Conservation (phyloP, 2,329 filamentous ascomycete species). For the Fonsecaea pugnacius region DNA sequence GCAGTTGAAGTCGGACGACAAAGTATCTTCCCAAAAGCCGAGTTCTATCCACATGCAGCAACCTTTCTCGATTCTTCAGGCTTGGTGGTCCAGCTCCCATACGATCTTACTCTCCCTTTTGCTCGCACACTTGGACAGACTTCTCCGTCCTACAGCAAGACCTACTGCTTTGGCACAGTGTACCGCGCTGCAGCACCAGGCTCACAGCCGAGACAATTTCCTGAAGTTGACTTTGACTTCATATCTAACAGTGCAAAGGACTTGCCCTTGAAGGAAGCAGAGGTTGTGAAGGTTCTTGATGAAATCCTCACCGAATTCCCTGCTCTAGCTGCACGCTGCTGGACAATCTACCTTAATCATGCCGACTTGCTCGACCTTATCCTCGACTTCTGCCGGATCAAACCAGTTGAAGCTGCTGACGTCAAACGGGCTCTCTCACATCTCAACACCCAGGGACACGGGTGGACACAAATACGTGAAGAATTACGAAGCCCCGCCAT, state of each 20-base stretch:
- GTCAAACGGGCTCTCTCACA: slow-evolving; percentile 85
- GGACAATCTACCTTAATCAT: slow-evolving; percentile 92
- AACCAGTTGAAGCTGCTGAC: slow-evolving; percentile 66
- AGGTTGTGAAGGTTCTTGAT: slow-evolving; percentile 91
- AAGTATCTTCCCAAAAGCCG: slow-evolving; percentile 78
- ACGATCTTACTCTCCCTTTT: slow-evolving; percentile 86
- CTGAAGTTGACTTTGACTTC: slow-evolving; percentile 95
- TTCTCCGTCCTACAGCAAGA: slow-evolving; percentile 68
- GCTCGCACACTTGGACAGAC: slow-evolving; percentile 81
- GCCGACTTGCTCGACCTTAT: slow-evolving; percentile 82
- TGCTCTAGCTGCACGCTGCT: slow-evolving; percentile 68
- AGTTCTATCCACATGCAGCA: slow-evolving; percentile 74
- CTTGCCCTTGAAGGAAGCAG: slow-evolving; percentile 85
- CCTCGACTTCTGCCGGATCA: slow-evolving; percentile 87
- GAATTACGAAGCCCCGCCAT: slow-evolving; percentile 48
- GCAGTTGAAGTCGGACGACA: slow-evolving; percentile 79
- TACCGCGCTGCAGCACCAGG: slow-evolving; percentile 73
- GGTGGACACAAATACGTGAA: slow-evolving; percentile 29
- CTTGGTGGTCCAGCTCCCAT: slow-evolving; percentile 84
- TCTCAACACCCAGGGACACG: slow-evolving; percentile 66
- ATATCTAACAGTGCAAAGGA: slow-evolving; percentile 82
- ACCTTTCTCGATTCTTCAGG: slow-evolving; percentile 81
- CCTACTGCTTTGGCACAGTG: slow-evolving; percentile 82
- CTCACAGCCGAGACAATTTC: slow-evolving; percentile 78
- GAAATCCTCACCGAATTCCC: slow-evolving; percentile 85